phyloP scores from a whole-genome alignment of 345 rosid genomes.

The Stellera chamaejasme region DNA sequence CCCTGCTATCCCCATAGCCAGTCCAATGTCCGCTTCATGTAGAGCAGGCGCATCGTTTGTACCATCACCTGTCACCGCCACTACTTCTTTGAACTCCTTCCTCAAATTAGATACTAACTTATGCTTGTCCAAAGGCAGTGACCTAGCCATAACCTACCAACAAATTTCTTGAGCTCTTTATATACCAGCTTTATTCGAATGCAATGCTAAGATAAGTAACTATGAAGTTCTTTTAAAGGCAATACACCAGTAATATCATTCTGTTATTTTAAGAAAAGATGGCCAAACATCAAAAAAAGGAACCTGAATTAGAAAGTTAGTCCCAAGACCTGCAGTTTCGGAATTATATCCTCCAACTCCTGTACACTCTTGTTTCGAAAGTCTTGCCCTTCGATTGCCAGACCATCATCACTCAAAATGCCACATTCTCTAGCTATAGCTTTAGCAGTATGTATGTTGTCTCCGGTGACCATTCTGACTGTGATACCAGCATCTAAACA shows the following conservation, averaged over 20 bases:
- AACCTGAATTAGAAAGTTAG: neutral
- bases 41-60: conserved; percentile 96
- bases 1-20: conserved; percentile 96
- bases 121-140: conserved; percentile 52
- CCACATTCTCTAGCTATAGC: conserved; percentile 81
- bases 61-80: conserved; percentile 95
- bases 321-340: conserved; percentile 46
- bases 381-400: conserved; percentile 70
- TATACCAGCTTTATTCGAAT: neutral
- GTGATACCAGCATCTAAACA: conserved; percentile 69
- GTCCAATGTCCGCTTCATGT: conserved; percentile 91
- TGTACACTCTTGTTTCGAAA: conserved; percentile 49
- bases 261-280: neutral
- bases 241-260: too few species aligned
- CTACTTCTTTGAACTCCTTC: conserved; percentile 48
- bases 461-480: conserved; percentile 74
- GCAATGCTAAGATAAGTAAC: too few species aligned
- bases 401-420: conserved; percentile 48
- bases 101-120: conserved; percentile 38
- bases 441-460: conserved; percentile 62
- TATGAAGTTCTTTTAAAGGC: neutral
- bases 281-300: neutral
- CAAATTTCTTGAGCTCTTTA: neutral
- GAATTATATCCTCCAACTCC: conserved; percentile 47
- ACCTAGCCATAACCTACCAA: conserved; percentile 56